These are phyloP conservation scores for Pseudopyrenochaeta lycopersici DNA, from an alignment of 2,329 filamentous ascomycete genomes.

Conservation along the genomic window DNA sequence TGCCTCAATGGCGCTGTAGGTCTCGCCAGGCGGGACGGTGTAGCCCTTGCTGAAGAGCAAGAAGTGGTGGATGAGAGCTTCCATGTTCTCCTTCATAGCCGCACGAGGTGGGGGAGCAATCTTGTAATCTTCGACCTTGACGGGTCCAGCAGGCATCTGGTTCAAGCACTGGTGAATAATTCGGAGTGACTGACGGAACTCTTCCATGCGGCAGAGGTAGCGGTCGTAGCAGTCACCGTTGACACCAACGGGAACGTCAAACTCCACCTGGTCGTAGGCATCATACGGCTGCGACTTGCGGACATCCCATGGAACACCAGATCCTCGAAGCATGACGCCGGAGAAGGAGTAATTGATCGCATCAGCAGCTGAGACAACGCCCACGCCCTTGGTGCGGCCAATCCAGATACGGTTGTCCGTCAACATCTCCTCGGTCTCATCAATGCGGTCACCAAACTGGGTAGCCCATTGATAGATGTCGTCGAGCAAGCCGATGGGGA, in stretches of 20 bases:
- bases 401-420: slow-evolving; percentile 99
- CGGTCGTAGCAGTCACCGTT: slow-evolving; percentile 99
- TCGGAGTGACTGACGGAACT: slow-evolving; percentile 96
- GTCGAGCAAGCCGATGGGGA: slow-evolving; percentile 91
- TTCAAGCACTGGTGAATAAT: slow-evolving; percentile 99
- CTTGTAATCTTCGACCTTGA: slow-evolving; percentile 99
- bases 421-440: slow-evolving; percentile 97
- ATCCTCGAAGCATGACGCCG: slow-evolving; percentile 97
- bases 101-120: slow-evolving; percentile 92
- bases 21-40: slow-evolving; percentile 94
- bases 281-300: slow-evolving; percentile 98
- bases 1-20: slow-evolving; percentile 98
- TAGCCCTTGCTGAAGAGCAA: slow-evolving; percentile 99
- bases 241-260: slow-evolving; percentile 94
- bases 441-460: slow-evolving; percentile 97
- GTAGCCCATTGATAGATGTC: slow-evolving; percentile 99
- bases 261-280: slow-evolving; percentile 96
- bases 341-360: slow-evolving; percentile 98
- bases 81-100: slow-evolving; percentile 99
- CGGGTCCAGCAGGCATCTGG: slow-evolving; percentile 95
- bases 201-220: slow-evolving; percentile 99
- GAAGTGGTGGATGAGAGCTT: slow-evolving; percentile 99
- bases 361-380: slow-evolving; percentile 88
- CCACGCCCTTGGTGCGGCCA: slow-evolving; percentile 87
- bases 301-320: slow-evolving; percentile 94